Percentiles rank a stretch among this genome's conserved stretches.
phyloP scores from a whole-genome alignment of 345 rosid species.

The Syzygium aqueum region DNA sequence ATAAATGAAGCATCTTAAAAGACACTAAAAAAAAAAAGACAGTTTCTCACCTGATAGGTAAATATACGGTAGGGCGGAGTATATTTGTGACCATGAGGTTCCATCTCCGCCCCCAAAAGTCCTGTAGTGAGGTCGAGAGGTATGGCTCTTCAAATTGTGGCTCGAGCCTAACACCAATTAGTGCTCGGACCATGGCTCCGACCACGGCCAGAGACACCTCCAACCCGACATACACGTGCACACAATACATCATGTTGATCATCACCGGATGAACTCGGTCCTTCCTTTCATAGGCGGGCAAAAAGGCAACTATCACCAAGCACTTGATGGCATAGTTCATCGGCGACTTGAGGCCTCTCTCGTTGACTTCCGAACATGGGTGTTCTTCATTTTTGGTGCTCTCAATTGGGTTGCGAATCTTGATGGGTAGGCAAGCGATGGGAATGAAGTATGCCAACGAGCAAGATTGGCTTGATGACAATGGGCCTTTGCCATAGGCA shows the following conservation, averaged over 20 bases:
- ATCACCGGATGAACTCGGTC: conserved; percentile 22
- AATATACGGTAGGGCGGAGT: conserved; percentile 55
- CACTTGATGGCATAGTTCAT: conserved; percentile 22
- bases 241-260: conserved; percentile 19
- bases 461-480: conserved; percentile 6
- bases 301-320: conserved; percentile 13
- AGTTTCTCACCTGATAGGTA: conserved; percentile 14
- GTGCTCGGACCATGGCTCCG: conserved; percentile 27
- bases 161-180: conserved; percentile 28
- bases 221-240: conserved; percentile 30
- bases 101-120: conserved; percentile 78
- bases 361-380: not conserved
- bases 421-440: conserved; percentile 52
- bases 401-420: conserved; percentile 13
- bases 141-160: conserved; percentile 52
- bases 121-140: conserved; percentile 60
- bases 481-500: conserved; percentile 21
- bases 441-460: conserved; percentile 34
- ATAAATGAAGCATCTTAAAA: not conserved
- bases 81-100: conserved; percentile 50
- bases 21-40: not conserved
- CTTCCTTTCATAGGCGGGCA: conserved; percentile 11
- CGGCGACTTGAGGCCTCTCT: not conserved
- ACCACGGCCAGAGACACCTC: conserved; percentile 32
- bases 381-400: conserved; percentile 2